Base-by-base conservation (phyloP, 2,329 filamentous ascomycete genomes). In the Fusarium temperatum region DNA sequence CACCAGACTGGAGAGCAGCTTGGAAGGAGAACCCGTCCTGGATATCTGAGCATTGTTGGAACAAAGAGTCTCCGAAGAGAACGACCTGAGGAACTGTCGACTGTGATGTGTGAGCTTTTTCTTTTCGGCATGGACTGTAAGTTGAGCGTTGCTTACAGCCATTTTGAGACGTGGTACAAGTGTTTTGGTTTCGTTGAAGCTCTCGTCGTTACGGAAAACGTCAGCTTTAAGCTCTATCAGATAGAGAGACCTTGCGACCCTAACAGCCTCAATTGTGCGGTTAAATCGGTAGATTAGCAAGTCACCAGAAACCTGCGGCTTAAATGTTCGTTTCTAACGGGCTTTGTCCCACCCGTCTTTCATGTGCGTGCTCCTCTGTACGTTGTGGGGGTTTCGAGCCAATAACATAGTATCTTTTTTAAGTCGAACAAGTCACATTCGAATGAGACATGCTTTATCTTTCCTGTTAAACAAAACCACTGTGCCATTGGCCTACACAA, bases 21-120 rank as follows among this genome's bases (percentile, higher is more conserved):
- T 91, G 90, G 77, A 97, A 93, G 2, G 89, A 93, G 82, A 95
- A 96, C 22, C 92, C 94, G 64, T 89, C 84, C 17, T 88, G 83
- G 55, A 91, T 85, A 41, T 87, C 85, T 72, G 88, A 89, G 5
- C 90, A 88, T 47, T 88, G 85, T 79, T 98, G 91, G 55, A 96
- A 92, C 70, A 98, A 92, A 38, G 94, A 97, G 84, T 98, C 96
- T 62, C 96, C 96, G 71, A 98, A 93, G 30, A 98, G 89, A 71
- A 98, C 86, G 76, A 95, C 86, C 79, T 95, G 93, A 55, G 92
- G 90, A 78, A 93, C 93, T 3, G 89, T 84, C 45, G 82, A 81
- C 86, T 89, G 20, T 48, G 18, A 35, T 28, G 24, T 42, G 38
- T 63, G 28, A 73, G 70, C 22, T 35, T 41, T 42, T 45, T 45